phyloP scores from a whole-genome alignment of 2,329 filamentous ascomycete species.

The Fusarium nygamai region DNA sequence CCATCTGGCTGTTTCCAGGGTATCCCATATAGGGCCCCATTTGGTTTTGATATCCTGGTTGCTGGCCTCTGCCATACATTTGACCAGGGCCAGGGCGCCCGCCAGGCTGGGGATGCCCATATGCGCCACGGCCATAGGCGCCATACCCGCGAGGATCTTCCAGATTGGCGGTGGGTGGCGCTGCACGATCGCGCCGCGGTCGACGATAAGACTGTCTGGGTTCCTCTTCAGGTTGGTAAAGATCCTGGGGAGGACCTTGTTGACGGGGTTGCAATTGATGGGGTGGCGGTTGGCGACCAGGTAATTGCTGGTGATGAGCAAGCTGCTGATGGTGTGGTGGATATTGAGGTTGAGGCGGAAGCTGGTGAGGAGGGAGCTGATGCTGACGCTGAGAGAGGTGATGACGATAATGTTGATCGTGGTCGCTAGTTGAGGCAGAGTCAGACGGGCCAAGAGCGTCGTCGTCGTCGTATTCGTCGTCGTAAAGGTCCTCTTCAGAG shows the following conservation, averaged over 20 bases:
- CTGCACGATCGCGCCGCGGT: conserved; percentile 36
- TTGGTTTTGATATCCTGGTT: conserved; percentile 57
- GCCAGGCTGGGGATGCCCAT: conserved; percentile 31
- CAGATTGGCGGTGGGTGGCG: conserved; percentile 64
- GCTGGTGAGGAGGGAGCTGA: conserved; percentile 46
- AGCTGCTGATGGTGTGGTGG: conserved; percentile 48
- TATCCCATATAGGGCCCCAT: conserved; percentile 56
- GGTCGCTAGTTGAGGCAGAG: conserved; percentile 59
- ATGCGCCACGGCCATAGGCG: conserved; percentile 53
- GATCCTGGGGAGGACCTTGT: conserved; percentile 47
- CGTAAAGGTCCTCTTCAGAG: conserved; percentile 49
- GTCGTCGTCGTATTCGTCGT: conserved; percentile 51
- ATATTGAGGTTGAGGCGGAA: conserved; percentile 48
- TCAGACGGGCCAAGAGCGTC: conserved; percentile 67
- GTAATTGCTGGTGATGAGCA: conserved; percentile 42
- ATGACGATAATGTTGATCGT: conserved; percentile 41
- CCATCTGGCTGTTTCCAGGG: conserved; percentile 55
- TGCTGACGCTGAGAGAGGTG: conserved; percentile 47
- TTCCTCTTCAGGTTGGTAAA: conserved; percentile 40
- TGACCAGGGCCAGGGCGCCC: conserved; percentile 21
- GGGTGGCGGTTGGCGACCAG: conserved; percentile 47
- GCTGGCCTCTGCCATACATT: conserved; percentile 49
- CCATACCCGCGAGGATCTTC: conserved; percentile 73
- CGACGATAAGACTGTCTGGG: conserved; percentile 31
- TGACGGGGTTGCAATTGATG: conserved; percentile 52